Base-by-base conservation (phyloP, 345 rosid genomes). In the Erysimum cheiranthoides region DNA sequence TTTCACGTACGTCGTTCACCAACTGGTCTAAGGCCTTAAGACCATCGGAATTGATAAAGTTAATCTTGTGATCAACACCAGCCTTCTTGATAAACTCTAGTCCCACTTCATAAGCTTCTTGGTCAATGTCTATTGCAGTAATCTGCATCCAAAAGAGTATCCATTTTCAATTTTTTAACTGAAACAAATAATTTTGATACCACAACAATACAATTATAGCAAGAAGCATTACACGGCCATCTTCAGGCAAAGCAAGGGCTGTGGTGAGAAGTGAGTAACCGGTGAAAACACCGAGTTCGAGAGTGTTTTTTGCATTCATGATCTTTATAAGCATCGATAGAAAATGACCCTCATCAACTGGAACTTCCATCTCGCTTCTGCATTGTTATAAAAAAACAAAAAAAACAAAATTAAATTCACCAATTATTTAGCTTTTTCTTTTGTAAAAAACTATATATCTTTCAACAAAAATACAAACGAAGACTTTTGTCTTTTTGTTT, bases 271-370 rank as follows among this genome's bases (percentile, higher is more conserved):
- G 77, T 6, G 90, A 86, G 10, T 82, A 87, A 8, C 90, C 90
- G 0, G 90, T 83, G 74, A 80, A 87, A 47, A 87, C 90, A 10
- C 88, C 88, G 46, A 87, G 70, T 73, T 87, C 90, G 8, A 85
- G 14, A 0, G 85, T 85, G 2, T 25, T 87, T 17, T 82, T 83
- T 25, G 88, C 79, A 16, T 83, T 74, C 56, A 82, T 66, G 5
- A 85, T 27, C 74, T 76, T 83, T 68, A 87, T 7, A 34, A 85
- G 49, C 84, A 87, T 70, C 4, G 86, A 42, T 4, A 87, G 10
- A 16, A 87, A 83, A 49, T 66, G 83, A 11, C 82, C 90, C 50
- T 81, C 83, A 61, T 87, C 88, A 9, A 71, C 80, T 8, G 90
- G 78, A 8, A 79, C 63, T 10, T 61, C 32, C 73, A 78, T 71